Base-by-base conservation (phyloP, 108 stramenopile genomes). In the Pseudonitzschia multiseries region DNA sequence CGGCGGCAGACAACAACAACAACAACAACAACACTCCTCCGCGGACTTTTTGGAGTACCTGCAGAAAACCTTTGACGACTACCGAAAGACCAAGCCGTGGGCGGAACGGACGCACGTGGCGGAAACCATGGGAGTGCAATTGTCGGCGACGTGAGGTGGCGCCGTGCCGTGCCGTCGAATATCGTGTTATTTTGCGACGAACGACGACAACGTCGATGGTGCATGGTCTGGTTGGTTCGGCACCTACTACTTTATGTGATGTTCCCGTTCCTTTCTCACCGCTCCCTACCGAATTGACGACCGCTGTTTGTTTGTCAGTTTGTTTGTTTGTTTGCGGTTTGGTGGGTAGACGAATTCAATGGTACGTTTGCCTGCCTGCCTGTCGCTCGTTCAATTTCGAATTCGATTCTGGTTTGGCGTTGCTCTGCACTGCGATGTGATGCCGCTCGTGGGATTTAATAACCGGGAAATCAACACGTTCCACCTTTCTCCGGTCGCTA, bases 71-170 rank as follows among this genome's bases (percentile, higher is more conserved):
- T 54, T 73, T 62, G 32, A 65, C n/a, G 72, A 73, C 9, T 73
- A 73, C 36, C 44, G 64, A 28, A 43, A 65, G 46, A 73, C 72
- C 18, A 73, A 73, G 50, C 72, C 72, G 17, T 73, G 72, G 72
- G 72, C 72, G 15, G 36, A 36, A 20, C 54, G 36, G 8, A 50
- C 29, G 28, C 62, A 65, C 42, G 48, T 65, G 17, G 63, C 63
- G n/a, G 52, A 62, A 33, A 63, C 22, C 17, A 31, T 65, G n/a
- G 72, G 72, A 18, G 29, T 73, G 8, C 71, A 71, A 57, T 46
- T 27, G 31, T 50, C 69, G 2, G 36, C 36, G 36, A 6, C 36
- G 36, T 36, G 36, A 36, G 2, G 36, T 6, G 4, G 6, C 0
- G 24, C 22, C 10, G 12, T 28, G 46, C 67, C 36, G 36, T 36